These are phyloP conservation scores for Penicillium vulpinum DNA, from an alignment of 2,329 filamentous ascomycete species.

Conservation along the genomic window DNA sequence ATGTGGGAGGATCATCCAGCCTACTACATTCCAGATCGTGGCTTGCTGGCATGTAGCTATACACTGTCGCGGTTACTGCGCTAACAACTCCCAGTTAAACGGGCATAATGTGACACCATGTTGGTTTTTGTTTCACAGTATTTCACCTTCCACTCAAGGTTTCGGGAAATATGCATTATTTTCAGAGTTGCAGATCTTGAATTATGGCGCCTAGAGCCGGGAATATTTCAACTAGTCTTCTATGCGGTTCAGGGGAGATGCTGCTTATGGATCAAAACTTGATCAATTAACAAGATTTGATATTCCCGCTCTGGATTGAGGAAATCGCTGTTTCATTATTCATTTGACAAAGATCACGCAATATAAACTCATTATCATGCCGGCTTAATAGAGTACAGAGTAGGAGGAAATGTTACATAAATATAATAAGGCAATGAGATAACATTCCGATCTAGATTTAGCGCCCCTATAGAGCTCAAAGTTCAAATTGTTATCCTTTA, in stretches of 20 bases:
- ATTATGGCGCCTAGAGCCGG: not conserved
- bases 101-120: not conserved
- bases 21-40: slow-evolving; percentile 3
- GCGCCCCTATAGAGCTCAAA: too few relatives aligned
- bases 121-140: slow-evolving; percentile 11
- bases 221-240: not conserved
- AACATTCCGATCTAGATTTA: not conserved
- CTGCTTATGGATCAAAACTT: not conserved
- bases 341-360: not conserved
- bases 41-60: slow-evolving; percentile 14
- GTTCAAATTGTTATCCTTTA: too few relatives aligned
- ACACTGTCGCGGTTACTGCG: slow-evolving; percentile 13
- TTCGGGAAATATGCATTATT: slow-evolving; percentile 11
- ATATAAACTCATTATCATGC: too few relatives aligned
- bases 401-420: not conserved
- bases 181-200: not conserved
- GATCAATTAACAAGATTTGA: too few relatives aligned
- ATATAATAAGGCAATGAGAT: not conserved
- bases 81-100: slow-evolving; percentile 4
- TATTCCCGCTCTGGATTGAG: not conserved
- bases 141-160: slow-evolving; percentile 9
- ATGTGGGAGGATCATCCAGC: not conserved
- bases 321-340: not conserved
- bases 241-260: not conserved
- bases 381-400: too few relatives aligned